phyloP scores from a whole-genome alignment of 805 yeast species.

The Saturnispora serradocipensis region DNA sequence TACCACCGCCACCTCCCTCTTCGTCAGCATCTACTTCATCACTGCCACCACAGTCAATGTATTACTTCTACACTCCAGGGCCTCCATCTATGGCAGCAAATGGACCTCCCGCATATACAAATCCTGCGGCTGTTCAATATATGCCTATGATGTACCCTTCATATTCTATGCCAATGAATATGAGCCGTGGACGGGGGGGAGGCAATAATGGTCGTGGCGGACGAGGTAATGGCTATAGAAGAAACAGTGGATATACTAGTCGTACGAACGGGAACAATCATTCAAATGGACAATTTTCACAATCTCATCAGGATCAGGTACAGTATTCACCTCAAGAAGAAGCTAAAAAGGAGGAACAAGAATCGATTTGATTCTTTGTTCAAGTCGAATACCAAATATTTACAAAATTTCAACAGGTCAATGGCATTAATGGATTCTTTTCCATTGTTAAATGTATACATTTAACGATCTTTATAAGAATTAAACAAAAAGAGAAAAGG shows the following conservation, averaged over 20 bases:
- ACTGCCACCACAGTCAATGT: conserved; percentile 1
- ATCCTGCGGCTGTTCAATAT: background rate
- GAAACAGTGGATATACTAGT: conserved; percentile 1
- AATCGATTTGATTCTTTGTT: background rate
- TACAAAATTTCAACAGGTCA: background rate
- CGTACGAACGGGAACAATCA: conserved; percentile 10
- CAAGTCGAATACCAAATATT: background rate
- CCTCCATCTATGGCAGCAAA: background rate
- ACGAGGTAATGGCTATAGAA: background rate
- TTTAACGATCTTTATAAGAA: background rate
- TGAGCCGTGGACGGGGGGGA: background rate
- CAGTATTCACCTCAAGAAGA: background rate
- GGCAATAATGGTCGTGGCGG: background rate
- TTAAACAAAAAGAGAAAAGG: background rate
- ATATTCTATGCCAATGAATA: background rate
- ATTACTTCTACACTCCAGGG: background rate
- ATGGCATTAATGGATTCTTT: background rate
- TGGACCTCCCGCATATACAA: background rate
- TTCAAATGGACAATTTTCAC: background rate
- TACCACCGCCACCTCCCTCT: background rate
- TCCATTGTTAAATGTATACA: background rate
- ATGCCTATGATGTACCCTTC: conserved; percentile 2
- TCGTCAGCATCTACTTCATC: background rate
- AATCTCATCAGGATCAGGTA: background rate
- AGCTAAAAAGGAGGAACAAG: background rate